phyloP scores from a whole-genome alignment of 148 eudicot species.

The Beta vulgaris region DNA sequence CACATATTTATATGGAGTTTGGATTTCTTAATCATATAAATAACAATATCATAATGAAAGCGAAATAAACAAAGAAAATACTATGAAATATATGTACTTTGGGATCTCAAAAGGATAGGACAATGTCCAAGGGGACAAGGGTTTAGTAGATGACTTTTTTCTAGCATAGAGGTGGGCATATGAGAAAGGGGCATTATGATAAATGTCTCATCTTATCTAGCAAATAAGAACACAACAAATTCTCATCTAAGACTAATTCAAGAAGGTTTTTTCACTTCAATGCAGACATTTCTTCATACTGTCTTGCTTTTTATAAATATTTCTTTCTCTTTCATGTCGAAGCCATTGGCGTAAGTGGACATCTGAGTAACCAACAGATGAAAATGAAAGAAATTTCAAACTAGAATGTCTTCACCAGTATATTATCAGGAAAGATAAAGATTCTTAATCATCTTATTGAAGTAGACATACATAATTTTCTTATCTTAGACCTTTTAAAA shows the following conservation, averaged over 20 bases:
- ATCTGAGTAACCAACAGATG: constrained; percentile 15
- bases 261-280: constrained; percentile 2
- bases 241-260: constrained; percentile 21
- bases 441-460: neutral
- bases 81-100: neutral
- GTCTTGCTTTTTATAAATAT: neutral
- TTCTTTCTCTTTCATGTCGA: constrained; percentile 15
- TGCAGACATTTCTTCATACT: neutral
- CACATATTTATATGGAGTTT: too few species aligned
- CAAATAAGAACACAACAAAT: constrained; percentile 9
- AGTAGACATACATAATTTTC: neutral
- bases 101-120: constrained; percentile 9
- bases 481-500: too few species aligned
- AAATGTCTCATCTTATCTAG: constrained; percentile 19
- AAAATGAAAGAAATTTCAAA: neutral
- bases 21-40: too few species aligned
- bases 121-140: constrained; percentile 19
- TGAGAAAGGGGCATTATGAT: constrained; percentile 19
- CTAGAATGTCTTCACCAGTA: neutral
- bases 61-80: constrained; percentile 1
- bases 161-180: constrained; percentile 15
- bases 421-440: neutral
- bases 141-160: too few species aligned
- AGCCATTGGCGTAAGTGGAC: neutral
- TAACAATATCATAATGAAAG: neutral